Percentiles rank a stretch among this genome's conserved stretches.
Conservation (phyloP, 176 grass and related monocot species). For the Otatea glauca region DNA sequence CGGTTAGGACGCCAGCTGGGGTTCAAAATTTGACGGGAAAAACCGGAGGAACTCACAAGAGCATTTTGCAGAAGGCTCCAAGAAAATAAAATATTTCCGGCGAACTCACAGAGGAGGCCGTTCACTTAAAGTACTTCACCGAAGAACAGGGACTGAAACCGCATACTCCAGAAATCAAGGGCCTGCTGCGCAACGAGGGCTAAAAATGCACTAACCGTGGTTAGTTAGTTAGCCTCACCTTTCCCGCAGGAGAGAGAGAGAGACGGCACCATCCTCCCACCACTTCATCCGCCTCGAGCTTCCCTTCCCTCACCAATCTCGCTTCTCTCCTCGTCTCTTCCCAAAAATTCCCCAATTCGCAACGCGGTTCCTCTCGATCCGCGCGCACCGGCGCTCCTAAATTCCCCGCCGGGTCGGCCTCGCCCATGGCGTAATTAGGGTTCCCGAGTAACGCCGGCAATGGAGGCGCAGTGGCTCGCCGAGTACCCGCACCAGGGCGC, state of each 20-base stretch:
- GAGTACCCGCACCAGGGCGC: constrained; percentile 72
- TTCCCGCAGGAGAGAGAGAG: neutral
- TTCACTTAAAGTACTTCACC: too few relatives aligned
- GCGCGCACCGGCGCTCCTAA: neutral
- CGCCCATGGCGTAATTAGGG: constrained; percentile 45
- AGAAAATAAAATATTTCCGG: neutral
- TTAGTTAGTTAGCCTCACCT: constrained; percentile 45
- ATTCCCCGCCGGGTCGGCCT: neutral
- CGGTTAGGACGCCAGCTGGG: neutral
- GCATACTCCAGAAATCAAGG: neutral
- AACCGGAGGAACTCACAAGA: neutral
- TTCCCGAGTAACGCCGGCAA: constrained; percentile 40
- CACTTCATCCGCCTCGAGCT: constrained; percentile 35
- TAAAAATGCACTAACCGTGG: constrained; percentile 49
- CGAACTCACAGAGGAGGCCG: neutral
- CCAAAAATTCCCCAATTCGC: neutral
- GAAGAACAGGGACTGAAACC: neutral
- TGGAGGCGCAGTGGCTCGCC: constrained; percentile 90
- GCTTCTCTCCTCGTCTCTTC: constrained; percentile 16
- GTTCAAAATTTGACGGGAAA: neutral
- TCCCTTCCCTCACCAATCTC: neutral
- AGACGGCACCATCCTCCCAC: constrained; percentile 32
- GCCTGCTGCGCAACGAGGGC: neutral
- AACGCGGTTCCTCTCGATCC: neutral
- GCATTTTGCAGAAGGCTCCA: neutral